Evolutionary conservation across 176 grass and related monocot species (phyloP).

Genomic region (Carex parvula): DNA sequence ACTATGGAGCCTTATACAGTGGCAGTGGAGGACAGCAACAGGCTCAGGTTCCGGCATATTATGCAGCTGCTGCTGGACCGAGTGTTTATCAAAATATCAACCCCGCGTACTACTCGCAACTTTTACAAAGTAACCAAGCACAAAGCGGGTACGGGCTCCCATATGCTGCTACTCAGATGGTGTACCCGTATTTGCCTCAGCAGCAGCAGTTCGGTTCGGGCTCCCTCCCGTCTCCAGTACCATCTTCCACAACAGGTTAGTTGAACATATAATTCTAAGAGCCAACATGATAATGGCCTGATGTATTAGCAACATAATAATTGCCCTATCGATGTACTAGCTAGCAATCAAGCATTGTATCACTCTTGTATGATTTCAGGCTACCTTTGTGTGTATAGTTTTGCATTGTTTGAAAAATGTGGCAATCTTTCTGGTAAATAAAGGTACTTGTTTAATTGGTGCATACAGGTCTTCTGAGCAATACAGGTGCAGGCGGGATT

Average conservation of each 20-base stretch:
- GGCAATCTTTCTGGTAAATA: neutral
- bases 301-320: neutral
- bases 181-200: constrained; percentile 14
- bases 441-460: constrained; percentile 7
- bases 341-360: neutral
- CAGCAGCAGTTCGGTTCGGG: constrained; percentile 20
- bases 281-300: neutral
- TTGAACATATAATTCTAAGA: neutral
- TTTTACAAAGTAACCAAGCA: constrained; percentile 21
- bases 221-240: constrained; percentile 16
- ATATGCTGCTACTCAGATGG: constrained; percentile 20
- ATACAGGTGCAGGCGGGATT: neutral
- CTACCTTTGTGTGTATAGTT: neutral
- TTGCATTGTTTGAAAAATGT: neutral
- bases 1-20: constrained; percentile 24
- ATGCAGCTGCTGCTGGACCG: constrained; percentile 5
- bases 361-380: neutral
- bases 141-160: constrained; percentile 17
- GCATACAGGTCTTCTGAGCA: constrained; percentile 14
- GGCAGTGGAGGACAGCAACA: constrained; percentile 18
- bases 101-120: constrained; percentile 21
- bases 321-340: neutral
- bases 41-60: constrained; percentile 24
- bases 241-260: constrained; percentile 27
- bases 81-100: constrained; percentile 26